Percentiles rank a stretch among this genome's conserved stretches.
Evolutionary conservation across 495 filamentous ascomycete genomes (phyloP).

Genomic region (Aeminium ludgeri): DNA sequence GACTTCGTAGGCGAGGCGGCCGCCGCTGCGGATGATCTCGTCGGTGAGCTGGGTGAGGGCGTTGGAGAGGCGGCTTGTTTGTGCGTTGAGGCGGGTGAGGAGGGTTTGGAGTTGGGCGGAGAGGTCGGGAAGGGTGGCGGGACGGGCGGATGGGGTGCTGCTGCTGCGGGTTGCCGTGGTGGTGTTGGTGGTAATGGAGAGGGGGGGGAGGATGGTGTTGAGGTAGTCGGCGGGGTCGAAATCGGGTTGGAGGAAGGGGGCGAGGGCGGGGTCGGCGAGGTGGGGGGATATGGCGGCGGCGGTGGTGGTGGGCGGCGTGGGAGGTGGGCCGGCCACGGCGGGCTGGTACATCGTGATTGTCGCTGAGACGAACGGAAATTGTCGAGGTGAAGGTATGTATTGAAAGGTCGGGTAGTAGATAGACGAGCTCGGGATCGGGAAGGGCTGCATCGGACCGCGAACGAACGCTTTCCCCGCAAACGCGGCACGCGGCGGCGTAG

Average conservation of each 20-base stretch:
- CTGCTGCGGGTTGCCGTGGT: no score
- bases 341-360: no score
- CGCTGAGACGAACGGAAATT: no score
- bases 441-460: no score
- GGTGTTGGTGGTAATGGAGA: constrained; percentile 31
- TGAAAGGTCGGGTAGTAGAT: no score
- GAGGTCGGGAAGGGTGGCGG: constrained; percentile 56
- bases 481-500: no score
- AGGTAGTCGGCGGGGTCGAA: constrained; percentile 74
- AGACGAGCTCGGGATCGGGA: no score
- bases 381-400: no score
- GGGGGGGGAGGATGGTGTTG: constrained; percentile 53
- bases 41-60: constrained; percentile 79
- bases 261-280: constrained; percentile 43
- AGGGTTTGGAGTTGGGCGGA: constrained; percentile 67
- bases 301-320: not conserved
- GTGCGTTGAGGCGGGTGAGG: constrained; percentile 71
- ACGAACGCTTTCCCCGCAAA: no score
- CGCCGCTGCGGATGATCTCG: constrained; percentile 76
- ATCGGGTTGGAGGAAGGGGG: constrained; percentile 50
- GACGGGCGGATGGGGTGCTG: constrained; percentile 23
- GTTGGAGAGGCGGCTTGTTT: constrained; percentile 67
- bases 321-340: not conserved
- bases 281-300: constrained; percentile 24
- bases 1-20: constrained; percentile 82